Conservation (phyloP, 192 early-diverging fungal species). For the Linderina pennispora region DNA sequence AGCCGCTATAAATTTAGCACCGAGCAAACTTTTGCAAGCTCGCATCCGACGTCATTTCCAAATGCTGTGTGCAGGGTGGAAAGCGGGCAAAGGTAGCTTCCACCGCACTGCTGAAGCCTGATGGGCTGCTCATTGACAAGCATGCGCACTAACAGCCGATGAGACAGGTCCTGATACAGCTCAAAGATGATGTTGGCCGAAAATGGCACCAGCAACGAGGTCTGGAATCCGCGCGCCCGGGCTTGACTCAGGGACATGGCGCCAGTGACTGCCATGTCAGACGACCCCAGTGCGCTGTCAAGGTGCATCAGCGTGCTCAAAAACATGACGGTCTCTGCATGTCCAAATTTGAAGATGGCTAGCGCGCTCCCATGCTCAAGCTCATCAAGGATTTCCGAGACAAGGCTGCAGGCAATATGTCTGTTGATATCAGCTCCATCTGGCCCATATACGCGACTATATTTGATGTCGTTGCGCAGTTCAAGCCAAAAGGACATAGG, state of each 20-base stretch:
- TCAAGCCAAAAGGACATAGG: constrained; percentile 14
- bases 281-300: constrained; percentile 17
- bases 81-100: constrained; percentile 17
- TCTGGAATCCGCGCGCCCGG: constrained; percentile 14
- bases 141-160: constrained; percentile 14
- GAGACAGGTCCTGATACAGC: constrained; percentile 11
- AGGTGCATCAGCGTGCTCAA: constrained; percentile 18
- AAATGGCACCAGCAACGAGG: constrained; percentile 20
- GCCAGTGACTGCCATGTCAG: constrained; percentile 11
- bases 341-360: constrained; percentile 35
- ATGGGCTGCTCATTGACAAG: constrained; percentile 27
- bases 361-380: constrained; percentile 9
- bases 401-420: constrained; percentile 23
- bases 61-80: constrained; percentile 16
- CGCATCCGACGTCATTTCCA: constrained; percentile 18
- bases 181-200: constrained; percentile 31
- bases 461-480: constrained; percentile 31
- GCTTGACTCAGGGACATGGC: constrained; percentile 13
- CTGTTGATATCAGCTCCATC: constrained; percentile 20
- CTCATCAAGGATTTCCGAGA: constrained; percentile 9
- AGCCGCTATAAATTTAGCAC: no score
- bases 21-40: no score
- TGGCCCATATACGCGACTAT: constrained; percentile 32
- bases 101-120: constrained; percentile 9
- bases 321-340: constrained; percentile 42